Conservation (phyloP, 2,329 filamentous ascomycete species). For the Xenoacremonium recifei region DNA sequence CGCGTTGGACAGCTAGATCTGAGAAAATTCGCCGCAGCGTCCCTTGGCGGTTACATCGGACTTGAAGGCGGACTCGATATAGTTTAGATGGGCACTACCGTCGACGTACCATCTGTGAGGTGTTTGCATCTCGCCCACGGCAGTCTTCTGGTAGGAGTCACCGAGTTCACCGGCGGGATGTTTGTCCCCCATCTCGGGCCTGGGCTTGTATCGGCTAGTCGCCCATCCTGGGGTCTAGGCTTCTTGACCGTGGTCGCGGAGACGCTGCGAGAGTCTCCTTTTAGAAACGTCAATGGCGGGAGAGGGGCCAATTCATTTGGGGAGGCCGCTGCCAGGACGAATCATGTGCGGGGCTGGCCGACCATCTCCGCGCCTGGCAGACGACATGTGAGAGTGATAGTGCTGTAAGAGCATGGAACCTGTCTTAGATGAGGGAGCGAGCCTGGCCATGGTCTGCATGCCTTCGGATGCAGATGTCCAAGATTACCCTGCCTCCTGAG, state of each 20-base stretch:
- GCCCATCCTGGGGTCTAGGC: conserved; percentile 10
- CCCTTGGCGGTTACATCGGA: conserved; percentile 26
- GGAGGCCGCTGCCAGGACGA: conserved; percentile 10
- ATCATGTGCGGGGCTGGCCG: conserved; percentile 12
- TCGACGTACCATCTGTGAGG: conserved; percentile 25
- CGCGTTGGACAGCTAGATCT: conserved; percentile 27
- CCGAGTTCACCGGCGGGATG: conserved; percentile 17
- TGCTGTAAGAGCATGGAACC: conserved; percentile 8
- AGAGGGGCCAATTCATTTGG: conserved; percentile 8
- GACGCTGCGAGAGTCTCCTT: conserved; percentile 16
- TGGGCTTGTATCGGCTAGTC: conserved; percentile 13
- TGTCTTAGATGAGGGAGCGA: too few relatives aligned
- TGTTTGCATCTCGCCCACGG: conserved; percentile 23
- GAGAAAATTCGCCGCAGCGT: conserved; percentile 24
- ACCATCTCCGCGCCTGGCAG: conserved; percentile 12
- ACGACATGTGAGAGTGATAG: conserved; percentile 21
- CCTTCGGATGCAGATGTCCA: background rate
- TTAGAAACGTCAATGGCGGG: conserved; percentile 12
- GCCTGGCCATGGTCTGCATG: background rate
- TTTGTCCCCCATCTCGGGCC: conserved; percentile 13
- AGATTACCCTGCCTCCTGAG: background rate
- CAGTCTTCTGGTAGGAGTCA: conserved; percentile 4
- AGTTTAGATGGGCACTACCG: conserved; percentile 22
- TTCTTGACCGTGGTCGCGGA: conserved; percentile 18
- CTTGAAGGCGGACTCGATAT: conserved; percentile 13